Evolutionary conservation across 768 basidiomycete genomes (phyloP).

Genomic region (Auricularia auricula-judae): DNA sequence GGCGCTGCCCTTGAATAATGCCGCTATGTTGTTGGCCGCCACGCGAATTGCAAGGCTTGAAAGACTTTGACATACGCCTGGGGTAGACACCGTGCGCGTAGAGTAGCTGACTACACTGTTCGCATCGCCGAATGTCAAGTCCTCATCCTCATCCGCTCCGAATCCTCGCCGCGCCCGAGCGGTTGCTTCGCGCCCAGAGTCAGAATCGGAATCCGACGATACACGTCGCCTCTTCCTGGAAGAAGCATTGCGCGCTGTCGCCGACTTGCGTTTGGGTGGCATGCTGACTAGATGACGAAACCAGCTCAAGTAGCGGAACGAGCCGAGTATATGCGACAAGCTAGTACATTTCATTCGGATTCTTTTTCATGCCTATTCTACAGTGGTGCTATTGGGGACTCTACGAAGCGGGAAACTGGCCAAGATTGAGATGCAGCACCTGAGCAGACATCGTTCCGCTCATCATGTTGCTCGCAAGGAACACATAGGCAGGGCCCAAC

Average conservation of each 20-base stretch:
- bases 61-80: background rate
- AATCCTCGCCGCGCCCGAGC: background rate
- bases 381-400: no score
- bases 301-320: background rate
- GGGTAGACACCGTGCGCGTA: background rate
- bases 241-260: background rate
- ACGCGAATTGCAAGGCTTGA: background rate
- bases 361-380: no score
- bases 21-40: background rate
- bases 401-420: background rate
- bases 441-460: background rate
- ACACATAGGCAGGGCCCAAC: conserved; percentile 41
- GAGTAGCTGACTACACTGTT: background rate
- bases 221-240: background rate
- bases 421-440: background rate
- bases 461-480: conserved; percentile 27
- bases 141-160: background rate
- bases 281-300: background rate
- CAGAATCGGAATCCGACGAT: background rate
- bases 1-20: background rate
- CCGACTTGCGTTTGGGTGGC: background rate
- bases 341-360: no score
- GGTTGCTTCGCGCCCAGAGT: background rate
- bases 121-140: conserved; percentile 1
- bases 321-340: no score